Percentiles rank a stretch among this genome's conserved stretches.
Conservation (phyloP, 2,329 filamentous ascomycete genomes). For the Colletotrichum sp. region DNA sequence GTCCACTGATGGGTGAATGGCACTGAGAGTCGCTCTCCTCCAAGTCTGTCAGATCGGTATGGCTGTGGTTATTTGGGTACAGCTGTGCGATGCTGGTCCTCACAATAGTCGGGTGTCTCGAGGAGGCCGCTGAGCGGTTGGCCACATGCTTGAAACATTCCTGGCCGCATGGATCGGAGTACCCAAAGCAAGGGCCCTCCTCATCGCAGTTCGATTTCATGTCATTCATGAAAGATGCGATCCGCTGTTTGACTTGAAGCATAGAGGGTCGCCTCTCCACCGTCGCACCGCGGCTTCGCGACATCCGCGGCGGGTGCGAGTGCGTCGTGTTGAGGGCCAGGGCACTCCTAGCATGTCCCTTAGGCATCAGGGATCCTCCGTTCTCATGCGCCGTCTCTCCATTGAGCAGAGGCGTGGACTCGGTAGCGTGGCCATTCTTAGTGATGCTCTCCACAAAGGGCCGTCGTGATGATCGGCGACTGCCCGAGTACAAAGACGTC, state of each 20-base stretch:
- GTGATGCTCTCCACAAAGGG: conserved; percentile 22
- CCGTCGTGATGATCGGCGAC: conserved; percentile 31
- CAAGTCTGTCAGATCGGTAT: conserved; percentile 32
- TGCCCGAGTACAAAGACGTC: conserved; percentile 21
- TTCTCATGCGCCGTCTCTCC: conserved; percentile 28
- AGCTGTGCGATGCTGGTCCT: conserved; percentile 47
- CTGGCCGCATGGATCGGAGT: conserved; percentile 69
- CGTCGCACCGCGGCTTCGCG: conserved; percentile 30
- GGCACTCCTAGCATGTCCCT: conserved; percentile 34
- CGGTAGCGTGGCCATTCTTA: conserved; percentile 32
- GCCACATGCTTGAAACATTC: conserved; percentile 67
- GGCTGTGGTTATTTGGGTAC: conserved; percentile 28
- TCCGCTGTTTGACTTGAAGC: conserved; percentile 57
- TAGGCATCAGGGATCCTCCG: conserved; percentile 27
- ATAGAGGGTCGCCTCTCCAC: conserved; percentile 58
- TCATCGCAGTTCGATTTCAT: conserved; percentile 68
- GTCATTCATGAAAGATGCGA: conserved; percentile 70
- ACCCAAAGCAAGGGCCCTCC: conserved; percentile 66
- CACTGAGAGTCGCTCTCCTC: conserved; percentile 31
- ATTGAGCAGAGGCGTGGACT: conserved; percentile 56
- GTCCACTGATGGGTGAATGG: conserved; percentile 35
- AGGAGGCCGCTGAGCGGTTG: conserved; percentile 38
- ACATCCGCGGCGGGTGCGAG: conserved; percentile 12
- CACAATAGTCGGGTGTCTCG: conserved; percentile 41
- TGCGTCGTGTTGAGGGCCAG: conserved; percentile 14